phyloP scores from a whole-genome alignment of 2,329 filamentous ascomycete species.

The Aspergillus latus region DNA sequence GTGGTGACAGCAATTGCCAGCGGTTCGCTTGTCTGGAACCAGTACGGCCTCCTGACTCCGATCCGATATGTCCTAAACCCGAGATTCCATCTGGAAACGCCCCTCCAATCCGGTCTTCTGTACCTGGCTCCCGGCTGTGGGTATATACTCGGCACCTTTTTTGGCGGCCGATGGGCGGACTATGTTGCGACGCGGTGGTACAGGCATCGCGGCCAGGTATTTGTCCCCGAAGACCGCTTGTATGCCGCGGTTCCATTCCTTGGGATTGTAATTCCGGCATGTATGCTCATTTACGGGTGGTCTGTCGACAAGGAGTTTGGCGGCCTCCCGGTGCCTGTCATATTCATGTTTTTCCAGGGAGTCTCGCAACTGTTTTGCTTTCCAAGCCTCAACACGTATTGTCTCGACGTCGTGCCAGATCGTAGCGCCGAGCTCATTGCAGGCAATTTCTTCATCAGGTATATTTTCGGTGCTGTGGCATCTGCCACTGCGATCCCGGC shows the following conservation, averaged over 20 bases:
- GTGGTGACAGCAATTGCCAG: conserved; percentile 62
- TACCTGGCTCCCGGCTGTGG: conserved; percentile 72
- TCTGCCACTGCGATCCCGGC: conserved; percentile 72
- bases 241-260: conserved; percentile 60
- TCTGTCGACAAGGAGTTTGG: conserved; percentile 56
- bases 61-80: conserved; percentile 74
- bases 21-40: conserved; percentile 70
- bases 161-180: conserved; percentile 72
- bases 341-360: conserved; percentile 73
- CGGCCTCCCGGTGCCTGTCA: conserved; percentile 60
- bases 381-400: conserved; percentile 75
- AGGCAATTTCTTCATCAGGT: conserved; percentile 76
- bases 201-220: conserved; percentile 54
- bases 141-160: conserved; percentile 67
- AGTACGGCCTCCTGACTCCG: conserved; percentile 67
- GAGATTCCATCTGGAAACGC: conserved; percentile 65
- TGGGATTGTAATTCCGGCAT: conserved; percentile 58
- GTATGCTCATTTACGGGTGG: conserved; percentile 71
- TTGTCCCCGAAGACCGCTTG: conserved; percentile 68
- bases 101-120: conserved; percentile 68
- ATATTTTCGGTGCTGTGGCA: conserved; percentile 69
- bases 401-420: conserved; percentile 74
- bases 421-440: conserved; percentile 72
- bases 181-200: conserved; percentile 66
- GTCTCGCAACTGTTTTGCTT: conserved; percentile 75